Base-by-base conservation (phyloP, 2,329 filamentous ascomycete genomes). In the Knufia fluminis region DNA sequence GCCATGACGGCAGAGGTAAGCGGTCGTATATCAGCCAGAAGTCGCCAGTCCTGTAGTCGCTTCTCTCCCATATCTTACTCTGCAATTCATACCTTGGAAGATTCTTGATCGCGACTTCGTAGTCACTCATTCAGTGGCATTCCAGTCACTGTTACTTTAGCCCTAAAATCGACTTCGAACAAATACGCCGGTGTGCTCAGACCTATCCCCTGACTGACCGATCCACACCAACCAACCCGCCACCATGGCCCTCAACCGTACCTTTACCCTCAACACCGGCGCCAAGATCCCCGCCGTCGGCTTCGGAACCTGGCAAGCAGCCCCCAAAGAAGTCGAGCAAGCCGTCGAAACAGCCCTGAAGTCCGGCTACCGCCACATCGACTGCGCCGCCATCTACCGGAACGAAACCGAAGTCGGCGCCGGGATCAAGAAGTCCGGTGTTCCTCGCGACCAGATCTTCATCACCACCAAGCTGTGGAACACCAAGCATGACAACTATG, bases 391-490 rank as follows among this genome's bases (percentile, higher is more conserved):
- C 69, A 73, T 71, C 61, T 78, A 78, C 57, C 55, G 57, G 31
- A 67, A 22, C 56, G 75, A 78, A 60, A 66, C 64, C 20, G 74
- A 77, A 60, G 73, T 79, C 22, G 75, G 75, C 47, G 65, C 72
- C 23, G 74, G 67, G 58, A 62, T 42, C 56, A 62, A 41, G 57
- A 63, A 47, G 52, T 65, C 47, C 59, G 51, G 50, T 33, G 53
- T 56, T 3, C 28, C 46, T 16, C 51, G 55, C 4, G 45, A 54
- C 36, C 46, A 52, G 22, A 52, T 43, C 28, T 68, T 75, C 62
- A 68, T 78, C 47, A 81, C 78, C n/a, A 73, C 72, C 54, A 82
- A 82, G 66, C 67, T 81, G 14, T 82, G 77, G 77, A 79, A 79
- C 65, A 77, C 68, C 10, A 66, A 73, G 36, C 75, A 78, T 57